Conservation (phyloP, 331 rosid genomes). For the Ulmus americana region DNA sequence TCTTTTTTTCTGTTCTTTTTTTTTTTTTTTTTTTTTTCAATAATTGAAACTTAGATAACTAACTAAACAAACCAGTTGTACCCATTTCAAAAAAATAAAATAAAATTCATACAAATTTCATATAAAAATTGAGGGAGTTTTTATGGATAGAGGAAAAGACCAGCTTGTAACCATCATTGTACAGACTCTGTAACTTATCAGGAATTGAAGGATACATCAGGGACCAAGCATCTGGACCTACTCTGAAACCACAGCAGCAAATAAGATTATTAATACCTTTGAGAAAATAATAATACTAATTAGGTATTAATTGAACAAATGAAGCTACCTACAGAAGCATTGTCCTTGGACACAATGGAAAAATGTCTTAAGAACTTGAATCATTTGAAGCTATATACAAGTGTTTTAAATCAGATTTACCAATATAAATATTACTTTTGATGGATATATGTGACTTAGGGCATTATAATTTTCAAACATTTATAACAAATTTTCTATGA, state of each 20-base stretch:
- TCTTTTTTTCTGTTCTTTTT: too few relatives aligned
- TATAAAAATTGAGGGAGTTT: conserved; percentile 6
- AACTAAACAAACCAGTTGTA: conserved; percentile 11
- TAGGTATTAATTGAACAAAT: neutral
- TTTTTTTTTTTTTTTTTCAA: conserved; percentile 3
- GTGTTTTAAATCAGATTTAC: neutral
- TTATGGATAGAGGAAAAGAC: conserved; percentile 36
- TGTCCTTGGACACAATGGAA: neutral
- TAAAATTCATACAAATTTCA: neutral
- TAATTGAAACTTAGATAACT: conserved; percentile 6
- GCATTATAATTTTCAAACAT: neutral
- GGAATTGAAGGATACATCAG: conserved; percentile 76
- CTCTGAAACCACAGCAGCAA: conserved; percentile 46
- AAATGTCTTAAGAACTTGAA: neutral
- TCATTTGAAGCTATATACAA: neutral
- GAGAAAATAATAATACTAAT: too few relatives aligned
- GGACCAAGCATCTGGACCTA: conserved; percentile 75
- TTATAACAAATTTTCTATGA: too few relatives aligned
- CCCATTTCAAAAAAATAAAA: conserved; percentile 6
- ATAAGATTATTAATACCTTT: conserved; percentile 1
- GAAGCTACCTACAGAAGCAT: neutral
- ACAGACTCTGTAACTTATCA: conserved; percentile 70
- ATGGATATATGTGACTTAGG: neutral
- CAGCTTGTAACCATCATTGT: conserved; percentile 84
- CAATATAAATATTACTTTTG: neutral